Conservation (phyloP, 1,284 basidiomycete genomes). For the Boletus holoroseus region DNA sequence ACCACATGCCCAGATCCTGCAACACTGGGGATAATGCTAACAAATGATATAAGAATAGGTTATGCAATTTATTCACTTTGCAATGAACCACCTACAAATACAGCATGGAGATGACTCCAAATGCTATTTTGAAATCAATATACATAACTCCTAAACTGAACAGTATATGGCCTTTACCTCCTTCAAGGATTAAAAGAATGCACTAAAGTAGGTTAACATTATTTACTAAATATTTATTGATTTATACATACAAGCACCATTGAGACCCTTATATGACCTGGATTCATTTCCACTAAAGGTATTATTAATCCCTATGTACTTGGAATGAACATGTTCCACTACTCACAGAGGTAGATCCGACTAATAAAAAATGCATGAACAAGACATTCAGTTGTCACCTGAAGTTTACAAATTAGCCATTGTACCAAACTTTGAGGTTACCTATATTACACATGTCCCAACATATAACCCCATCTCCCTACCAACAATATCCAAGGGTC, state of each 20-base stretch:
- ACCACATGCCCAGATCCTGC: not conserved
- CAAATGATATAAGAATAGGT: not conserved
- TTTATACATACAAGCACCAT: slow-evolving; percentile 19
- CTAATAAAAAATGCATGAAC: slow-evolving; percentile 25
- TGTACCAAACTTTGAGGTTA: not conserved
- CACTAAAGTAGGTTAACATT: slow-evolving; percentile 9
- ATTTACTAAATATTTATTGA: not conserved
- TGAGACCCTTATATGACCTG: not conserved
- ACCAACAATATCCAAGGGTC: not conserved
- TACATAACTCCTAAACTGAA: not conserved
- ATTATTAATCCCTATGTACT: not conserved
- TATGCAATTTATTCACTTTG: not conserved
- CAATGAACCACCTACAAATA: slow-evolving; percentile 14
- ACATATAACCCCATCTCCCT: slow-evolving; percentile 12
- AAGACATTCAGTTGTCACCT: slow-evolving; percentile 21
- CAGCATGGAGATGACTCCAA: slow-evolving; percentile 39
- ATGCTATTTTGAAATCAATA: slow-evolving; percentile 11
- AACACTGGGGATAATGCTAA: slow-evolving; percentile 2
- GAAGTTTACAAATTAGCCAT: slow-evolving; percentile 9
- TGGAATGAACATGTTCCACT: not conserved
- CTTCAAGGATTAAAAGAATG: slow-evolving; percentile 21
- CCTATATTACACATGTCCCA: slow-evolving; percentile 16
- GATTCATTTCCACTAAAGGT: slow-evolving; percentile 10
- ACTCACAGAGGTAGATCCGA: slow-evolving; percentile 19
- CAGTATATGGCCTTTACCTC: slow-evolving; percentile 10